These are phyloP conservation scores for Paralagenidium karlingii DNA, from an alignment of 352 stramenopile species.

Conservation along the genomic window DNA sequence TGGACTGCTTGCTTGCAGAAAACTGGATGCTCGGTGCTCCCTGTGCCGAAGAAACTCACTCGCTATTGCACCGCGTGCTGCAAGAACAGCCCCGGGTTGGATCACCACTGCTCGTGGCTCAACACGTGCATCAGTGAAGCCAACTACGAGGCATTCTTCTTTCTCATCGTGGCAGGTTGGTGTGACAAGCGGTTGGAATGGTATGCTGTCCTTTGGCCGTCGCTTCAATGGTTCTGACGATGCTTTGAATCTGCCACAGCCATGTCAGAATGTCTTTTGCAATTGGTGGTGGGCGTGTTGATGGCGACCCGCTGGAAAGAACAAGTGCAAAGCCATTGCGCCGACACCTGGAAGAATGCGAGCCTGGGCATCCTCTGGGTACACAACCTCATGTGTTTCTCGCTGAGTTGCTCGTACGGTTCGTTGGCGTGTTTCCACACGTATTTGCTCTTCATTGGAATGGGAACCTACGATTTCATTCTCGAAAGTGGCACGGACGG, in stretches of 20 bases:
- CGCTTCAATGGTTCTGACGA: no score
- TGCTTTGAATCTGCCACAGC: no score
- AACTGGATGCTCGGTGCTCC: conserved; percentile 19
- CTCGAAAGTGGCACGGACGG: conserved; percentile 61
- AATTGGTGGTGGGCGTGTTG: conserved; percentile 56
- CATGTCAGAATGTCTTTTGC: conserved; percentile 39
- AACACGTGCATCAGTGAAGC: conserved; percentile 78
- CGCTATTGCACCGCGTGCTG: conserved; percentile 76
- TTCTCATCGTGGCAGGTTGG: conserved; percentile 29
- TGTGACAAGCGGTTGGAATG: not conserved
- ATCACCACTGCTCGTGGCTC: conserved; percentile 82
- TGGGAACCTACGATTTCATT: conserved; percentile 80
- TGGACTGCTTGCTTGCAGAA: conserved; percentile 7
- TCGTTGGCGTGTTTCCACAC: conserved; percentile 66
- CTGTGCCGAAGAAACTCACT: conserved; percentile 38
- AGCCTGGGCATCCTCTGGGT: conserved; percentile 54
- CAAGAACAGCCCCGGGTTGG: conserved; percentile 67
- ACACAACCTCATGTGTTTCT: conserved; percentile 51
- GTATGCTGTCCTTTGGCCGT: not conserved
- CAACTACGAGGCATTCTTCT: conserved; percentile 81
- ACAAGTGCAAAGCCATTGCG: conserved; percentile 26
- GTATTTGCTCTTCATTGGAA: conserved; percentile 52
- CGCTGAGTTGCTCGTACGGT: conserved; percentile 50
- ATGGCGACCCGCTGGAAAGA: conserved; percentile 51
- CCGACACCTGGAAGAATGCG: conserved; percentile 20